Evolutionary conservation across 2,329 filamentous ascomycete genomes (phyloP).

Genomic region (Pseudocercospora crystallina): DNA sequence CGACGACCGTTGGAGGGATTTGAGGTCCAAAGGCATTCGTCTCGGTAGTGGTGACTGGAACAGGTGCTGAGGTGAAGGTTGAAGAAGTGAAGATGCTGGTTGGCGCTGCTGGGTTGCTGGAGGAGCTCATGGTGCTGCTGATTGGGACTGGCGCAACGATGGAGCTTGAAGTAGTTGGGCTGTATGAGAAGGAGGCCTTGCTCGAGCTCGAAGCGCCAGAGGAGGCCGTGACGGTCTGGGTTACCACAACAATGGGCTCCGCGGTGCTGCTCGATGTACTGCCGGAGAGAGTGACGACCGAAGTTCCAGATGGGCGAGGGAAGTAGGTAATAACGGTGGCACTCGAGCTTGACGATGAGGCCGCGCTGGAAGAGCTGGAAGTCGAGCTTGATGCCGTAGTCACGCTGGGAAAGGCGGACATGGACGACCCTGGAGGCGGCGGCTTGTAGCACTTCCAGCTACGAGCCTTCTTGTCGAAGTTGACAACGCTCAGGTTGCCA

Average conservation of each 20-base stretch:
- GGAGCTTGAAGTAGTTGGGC: too few relatives aligned
- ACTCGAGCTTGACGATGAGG: not conserved
- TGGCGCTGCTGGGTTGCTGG: too few relatives aligned
- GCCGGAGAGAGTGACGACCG: too few relatives aligned
- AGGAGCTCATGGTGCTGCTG: too few relatives aligned
- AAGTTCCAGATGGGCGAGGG: not conserved
- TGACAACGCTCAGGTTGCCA: conserved; percentile 1
- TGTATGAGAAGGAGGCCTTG: not conserved
- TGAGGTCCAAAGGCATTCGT: not conserved
- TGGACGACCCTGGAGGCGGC: not conserved
- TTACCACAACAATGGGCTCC: not conserved
- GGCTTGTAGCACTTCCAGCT: conserved; percentile 13
- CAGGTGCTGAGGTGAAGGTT: not conserved
- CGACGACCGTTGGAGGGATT: not conserved
- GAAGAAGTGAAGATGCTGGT: not conserved
- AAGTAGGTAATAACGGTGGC: not conserved
- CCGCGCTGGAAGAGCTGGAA: not conserved
- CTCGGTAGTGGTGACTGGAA: not conserved
- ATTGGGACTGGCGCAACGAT: too few relatives aligned
- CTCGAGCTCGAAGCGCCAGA: not conserved
- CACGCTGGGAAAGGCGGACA: too few relatives aligned
- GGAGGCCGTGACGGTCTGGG: not conserved
- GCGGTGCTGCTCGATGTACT: not conserved
- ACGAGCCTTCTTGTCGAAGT: conserved; percentile 8
- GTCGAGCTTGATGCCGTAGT: not conserved